Base-by-base conservation (phyloP, 2,329 filamentous ascomycete genomes). In the Chrysosporium keratinophilum region DNA sequence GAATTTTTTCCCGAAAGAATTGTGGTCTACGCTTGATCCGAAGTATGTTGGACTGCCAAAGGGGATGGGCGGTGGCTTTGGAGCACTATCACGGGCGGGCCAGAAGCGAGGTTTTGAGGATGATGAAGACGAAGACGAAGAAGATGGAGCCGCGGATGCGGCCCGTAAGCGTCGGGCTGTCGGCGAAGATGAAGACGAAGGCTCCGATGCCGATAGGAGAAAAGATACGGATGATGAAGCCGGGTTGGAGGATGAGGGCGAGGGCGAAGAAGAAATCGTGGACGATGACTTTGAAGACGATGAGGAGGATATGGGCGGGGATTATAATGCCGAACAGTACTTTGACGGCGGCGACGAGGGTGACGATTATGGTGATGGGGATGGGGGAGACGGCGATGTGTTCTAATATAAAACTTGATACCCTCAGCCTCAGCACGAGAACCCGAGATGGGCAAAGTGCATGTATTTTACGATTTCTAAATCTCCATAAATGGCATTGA, bases 291-390 rank as follows among this genome's bases (percentile, higher is more conserved):
- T 80, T 57, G 76, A 80, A 43, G 78, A 79, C 20, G 79, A 81
- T 43, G 80, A 80, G 11, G 78, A 80, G 53, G 75, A 76, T 35
- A 75, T 76, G 67, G 77, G 74, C 4, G 80, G 78, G 3, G 80
- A 83, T 62, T 83, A 84, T 61, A 79, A 83, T 59, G 81, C 78
- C 1, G 81, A 84, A 61, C 76, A 83, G 58, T 83, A 84, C 69
- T 81, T 81, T 61, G 77, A 80, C 57, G 78, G 74, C 52, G 81
- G 81, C 5, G 81, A 77, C 48, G 74, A 75, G 47, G 73, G 68
- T 49, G 72, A 79, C 49, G 78, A 77, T 52, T 80, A 77, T 58
- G 78, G 76, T 54, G 77, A 73, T 43, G 78, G 71, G 39, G 77
- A 74, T 33, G 78, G 74, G 40, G 76, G 72, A 5, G 78, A 76